Evolutionary conservation across 2,329 filamentous ascomycete genomes (phyloP).

Genomic region (Lachnellula hyalina): DNA sequence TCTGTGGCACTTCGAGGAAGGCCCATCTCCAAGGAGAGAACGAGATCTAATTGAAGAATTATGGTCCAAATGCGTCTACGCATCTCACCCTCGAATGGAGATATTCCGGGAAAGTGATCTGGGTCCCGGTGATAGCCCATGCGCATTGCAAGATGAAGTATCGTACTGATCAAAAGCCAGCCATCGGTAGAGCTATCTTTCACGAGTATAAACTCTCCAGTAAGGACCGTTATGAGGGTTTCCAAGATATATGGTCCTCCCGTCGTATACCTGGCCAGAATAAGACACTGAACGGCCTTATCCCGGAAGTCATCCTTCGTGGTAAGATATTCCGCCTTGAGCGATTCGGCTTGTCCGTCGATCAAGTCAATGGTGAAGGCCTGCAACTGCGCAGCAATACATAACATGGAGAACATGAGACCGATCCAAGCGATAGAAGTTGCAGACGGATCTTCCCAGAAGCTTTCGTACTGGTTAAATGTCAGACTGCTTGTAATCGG

Average conservation of each 20-base stretch:
- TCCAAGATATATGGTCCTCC: conserved; percentile 27
- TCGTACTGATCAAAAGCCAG: conserved; percentile 29
- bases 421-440: conserved; percentile 23
- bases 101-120: conserved; percentile 40
- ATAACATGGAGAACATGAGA: conserved; percentile 25
- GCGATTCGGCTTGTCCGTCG: conserved; percentile 21
- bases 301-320: conserved; percentile 27
- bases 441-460: conserved; percentile 23
- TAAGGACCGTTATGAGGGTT: conserved; percentile 23
- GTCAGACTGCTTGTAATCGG: conserved; percentile 21
- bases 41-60: conserved; percentile 52
- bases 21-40: conserved; percentile 62
- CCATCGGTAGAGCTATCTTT: conserved; percentile 20
- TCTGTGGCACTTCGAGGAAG: conserved; percentile 49
- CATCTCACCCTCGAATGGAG: conserved; percentile 56
- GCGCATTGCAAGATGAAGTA: conserved; percentile 43
- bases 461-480: conserved; percentile 25
- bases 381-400: conserved; percentile 24
- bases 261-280: conserved; percentile 27
- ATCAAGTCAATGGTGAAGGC: conserved; percentile 22
- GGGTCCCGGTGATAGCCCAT: conserved; percentile 54
- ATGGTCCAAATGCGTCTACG: conserved; percentile 53
- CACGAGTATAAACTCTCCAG: conserved; percentile 21
- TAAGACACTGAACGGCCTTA: conserved; percentile 29
- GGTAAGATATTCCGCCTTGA: conserved; percentile 24